Percentiles rank a stretch among this genome's conserved stretches.
These are phyloP conservation scores for Phytophthora agathidicida DNA, from an alignment of 352 stramenopile genomes.

Conservation along the genomic window DNA sequence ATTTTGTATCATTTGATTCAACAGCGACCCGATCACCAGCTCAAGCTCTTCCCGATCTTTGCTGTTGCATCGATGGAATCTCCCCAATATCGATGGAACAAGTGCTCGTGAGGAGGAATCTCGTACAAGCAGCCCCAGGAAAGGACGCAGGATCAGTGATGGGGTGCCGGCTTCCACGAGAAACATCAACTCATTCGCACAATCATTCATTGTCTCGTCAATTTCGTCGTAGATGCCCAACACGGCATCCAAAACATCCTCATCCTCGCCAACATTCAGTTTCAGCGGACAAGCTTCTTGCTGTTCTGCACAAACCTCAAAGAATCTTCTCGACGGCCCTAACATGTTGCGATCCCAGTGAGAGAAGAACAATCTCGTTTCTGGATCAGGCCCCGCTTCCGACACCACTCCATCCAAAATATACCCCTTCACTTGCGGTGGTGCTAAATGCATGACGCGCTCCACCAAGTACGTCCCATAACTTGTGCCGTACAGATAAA, in stretches of 20 bases:
- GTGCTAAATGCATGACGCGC: conserved; percentile 54
- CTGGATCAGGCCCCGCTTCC: conserved; percentile 26
- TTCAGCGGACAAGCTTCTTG: conserved; percentile 30
- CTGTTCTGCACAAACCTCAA: conserved; percentile 28
- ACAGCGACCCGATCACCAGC: conserved; percentile 23
- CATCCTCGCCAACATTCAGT: conserved; percentile 5
- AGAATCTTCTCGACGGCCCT: conserved; percentile 25
- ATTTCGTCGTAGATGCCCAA: conserved; percentile 39
- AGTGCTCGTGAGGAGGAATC: conserved; percentile 32
- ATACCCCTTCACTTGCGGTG: conserved; percentile 45
- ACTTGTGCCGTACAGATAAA: conserved; percentile 59
- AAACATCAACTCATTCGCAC: conserved; percentile 13
- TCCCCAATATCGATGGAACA: conserved; percentile 39
- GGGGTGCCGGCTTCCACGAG: conserved; percentile 3
- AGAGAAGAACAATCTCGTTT: conserved; percentile 32
- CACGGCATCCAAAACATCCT: conserved; percentile 34
- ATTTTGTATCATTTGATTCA: conserved; percentile 14
- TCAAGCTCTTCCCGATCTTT: conserved; percentile 42
- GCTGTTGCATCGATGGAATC: conserved; percentile 38
- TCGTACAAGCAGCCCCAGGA: conserved; percentile 38
- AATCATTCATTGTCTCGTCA: conserved; percentile 30
- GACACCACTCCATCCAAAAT: conserved; percentile 55
- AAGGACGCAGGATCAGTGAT: conserved; percentile 35
- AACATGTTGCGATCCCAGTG: conserved; percentile 44
- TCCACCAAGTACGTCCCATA: conserved; percentile 66